Evolutionary conservation across 2,329 filamentous ascomycete species (phyloP).

Genomic region (Fusarium acutatum): DNA sequence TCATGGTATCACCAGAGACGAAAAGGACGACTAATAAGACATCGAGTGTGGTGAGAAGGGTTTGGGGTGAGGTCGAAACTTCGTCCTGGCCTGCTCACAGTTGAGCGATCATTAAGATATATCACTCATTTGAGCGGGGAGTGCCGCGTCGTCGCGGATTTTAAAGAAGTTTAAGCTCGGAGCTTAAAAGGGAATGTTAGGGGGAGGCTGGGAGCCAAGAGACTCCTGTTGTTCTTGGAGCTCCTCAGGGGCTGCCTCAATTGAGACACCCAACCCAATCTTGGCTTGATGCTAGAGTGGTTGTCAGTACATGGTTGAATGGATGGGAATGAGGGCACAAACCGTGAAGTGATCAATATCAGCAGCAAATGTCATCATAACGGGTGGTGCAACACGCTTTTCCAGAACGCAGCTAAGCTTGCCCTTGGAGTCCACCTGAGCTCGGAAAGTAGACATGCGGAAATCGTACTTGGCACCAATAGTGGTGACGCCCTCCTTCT

Average conservation of each 20-base stretch:
- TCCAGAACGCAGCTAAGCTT: constrained; percentile 93
- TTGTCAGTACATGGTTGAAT: constrained; percentile 24
- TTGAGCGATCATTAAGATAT: constrained; percentile 42
- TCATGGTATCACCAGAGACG: constrained; percentile 35
- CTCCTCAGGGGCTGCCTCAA: constrained; percentile 86
- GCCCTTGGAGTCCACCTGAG: constrained; percentile 93
- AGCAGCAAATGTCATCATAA: constrained; percentile 93
- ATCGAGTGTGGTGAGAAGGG: constrained; percentile 33
- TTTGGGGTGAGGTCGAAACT: constrained; percentile 25
- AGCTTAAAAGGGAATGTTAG: constrained; percentile 73
- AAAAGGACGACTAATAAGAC: constrained; percentile 45
- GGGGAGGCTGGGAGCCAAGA: constrained; percentile 57
- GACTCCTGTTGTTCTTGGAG: constrained; percentile 84
- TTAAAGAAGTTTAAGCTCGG: constrained; percentile 20
- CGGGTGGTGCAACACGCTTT: constrained; percentile 92
- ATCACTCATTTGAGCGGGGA: constrained; percentile 34
- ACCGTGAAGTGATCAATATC: constrained; percentile 97
- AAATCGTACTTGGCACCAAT: constrained; percentile 99
- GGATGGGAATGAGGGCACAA: constrained; percentile 52
- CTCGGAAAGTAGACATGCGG: constrained; percentile 92
- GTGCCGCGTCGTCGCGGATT: constrained; percentile 28
- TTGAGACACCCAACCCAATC: constrained; percentile 91
- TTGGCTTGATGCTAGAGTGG: constrained; percentile 86
- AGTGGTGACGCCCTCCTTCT: constrained; percentile 89
- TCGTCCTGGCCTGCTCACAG: constrained; percentile 35